phyloP scores from a whole-genome alignment of 129 eudicot genomes.

The Silybum marianum region DNA sequence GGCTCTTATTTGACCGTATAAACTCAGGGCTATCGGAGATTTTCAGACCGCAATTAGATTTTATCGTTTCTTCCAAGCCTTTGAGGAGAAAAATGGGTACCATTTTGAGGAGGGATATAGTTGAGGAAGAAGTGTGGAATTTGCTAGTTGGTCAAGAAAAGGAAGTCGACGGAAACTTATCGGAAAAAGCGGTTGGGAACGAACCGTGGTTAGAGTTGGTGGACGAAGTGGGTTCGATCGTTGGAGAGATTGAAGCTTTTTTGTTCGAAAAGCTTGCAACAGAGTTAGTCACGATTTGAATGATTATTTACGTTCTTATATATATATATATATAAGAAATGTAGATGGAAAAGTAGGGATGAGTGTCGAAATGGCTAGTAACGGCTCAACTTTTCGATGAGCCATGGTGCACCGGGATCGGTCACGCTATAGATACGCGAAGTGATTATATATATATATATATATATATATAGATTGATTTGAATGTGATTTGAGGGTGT shows the following conservation, averaged over 20 bases:
- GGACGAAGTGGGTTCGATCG: constrained; percentile 52
- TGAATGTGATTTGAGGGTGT: constrained; percentile 24
- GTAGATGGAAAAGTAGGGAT: constrained; percentile 4
- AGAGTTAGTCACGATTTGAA: constrained; percentile 47
- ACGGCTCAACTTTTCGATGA: constrained; percentile 17
- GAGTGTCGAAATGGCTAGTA: neutral
- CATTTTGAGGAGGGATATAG: constrained; percentile 33
- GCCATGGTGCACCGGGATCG: constrained; percentile 8
- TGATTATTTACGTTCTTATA: constrained; percentile 24
- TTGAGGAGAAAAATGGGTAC: constrained; percentile 30
- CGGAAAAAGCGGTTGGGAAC: constrained; percentile 47
- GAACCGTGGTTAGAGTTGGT: constrained; percentile 63
- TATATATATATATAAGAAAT: constrained; percentile 1
- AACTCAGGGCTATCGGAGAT: constrained; percentile 58
- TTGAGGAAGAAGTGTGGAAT: constrained; percentile 78
- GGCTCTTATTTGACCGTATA: constrained; percentile 78
- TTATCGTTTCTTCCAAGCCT: constrained; percentile 33
- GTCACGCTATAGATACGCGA: neutral
- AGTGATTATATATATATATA: constrained; percentile 23
- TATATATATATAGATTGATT: constrained; percentile 18
- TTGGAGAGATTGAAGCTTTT: constrained; percentile 48
- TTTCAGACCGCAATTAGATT: constrained; percentile 27
- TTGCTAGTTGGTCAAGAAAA: constrained; percentile 49
- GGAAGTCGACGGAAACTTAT: constrained; percentile 38
- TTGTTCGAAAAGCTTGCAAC: constrained; percentile 58